These are phyloP conservation scores for Raphanus sativus DNA, from an alignment of 345 rosid genomes.

Conservation along the genomic window DNA sequence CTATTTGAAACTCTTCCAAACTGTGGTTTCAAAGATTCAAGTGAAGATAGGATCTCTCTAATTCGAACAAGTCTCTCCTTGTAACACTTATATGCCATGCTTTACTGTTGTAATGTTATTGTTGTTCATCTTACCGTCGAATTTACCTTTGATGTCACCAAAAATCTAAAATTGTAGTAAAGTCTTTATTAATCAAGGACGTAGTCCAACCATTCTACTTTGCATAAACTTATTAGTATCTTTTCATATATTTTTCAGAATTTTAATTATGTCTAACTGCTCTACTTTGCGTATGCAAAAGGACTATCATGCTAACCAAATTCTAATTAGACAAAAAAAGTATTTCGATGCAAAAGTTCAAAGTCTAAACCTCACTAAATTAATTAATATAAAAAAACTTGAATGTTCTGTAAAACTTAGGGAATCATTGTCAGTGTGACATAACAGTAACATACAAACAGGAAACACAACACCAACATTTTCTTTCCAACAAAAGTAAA, in stretches of 20 bases:
- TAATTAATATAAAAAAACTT: not conserved
- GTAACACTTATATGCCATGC: too few species aligned
- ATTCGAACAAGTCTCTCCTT: too few species aligned
- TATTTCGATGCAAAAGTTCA: not conserved
- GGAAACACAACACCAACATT: constrained; percentile 24
- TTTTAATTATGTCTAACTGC: not conserved
- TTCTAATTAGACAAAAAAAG: not conserved
- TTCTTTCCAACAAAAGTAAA: constrained; percentile 31
- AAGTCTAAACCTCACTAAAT: not conserved
- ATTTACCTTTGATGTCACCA: too few species aligned
- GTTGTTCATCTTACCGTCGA: too few species aligned
- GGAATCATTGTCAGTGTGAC: constrained; percentile 30
- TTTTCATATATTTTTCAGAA: not conserved
- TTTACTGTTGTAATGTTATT: too few species aligned
- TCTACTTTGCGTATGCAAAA: not conserved
- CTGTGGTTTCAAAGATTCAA: too few species aligned
- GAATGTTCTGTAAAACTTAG: not conserved
- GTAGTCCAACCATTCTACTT: not conserved
- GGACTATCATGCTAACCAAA: not conserved
- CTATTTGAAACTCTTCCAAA: too few species aligned
- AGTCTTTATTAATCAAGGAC: not conserved
- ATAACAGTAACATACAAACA: constrained; percentile 25
- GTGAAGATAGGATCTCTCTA: too few species aligned
- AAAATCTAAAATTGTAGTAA: too few species aligned
- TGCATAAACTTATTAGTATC: not conserved